These are phyloP conservation scores for Macrocybe sp. DNA, from an alignment of 1,284 basidiomycete species.

Conservation along the genomic window DNA sequence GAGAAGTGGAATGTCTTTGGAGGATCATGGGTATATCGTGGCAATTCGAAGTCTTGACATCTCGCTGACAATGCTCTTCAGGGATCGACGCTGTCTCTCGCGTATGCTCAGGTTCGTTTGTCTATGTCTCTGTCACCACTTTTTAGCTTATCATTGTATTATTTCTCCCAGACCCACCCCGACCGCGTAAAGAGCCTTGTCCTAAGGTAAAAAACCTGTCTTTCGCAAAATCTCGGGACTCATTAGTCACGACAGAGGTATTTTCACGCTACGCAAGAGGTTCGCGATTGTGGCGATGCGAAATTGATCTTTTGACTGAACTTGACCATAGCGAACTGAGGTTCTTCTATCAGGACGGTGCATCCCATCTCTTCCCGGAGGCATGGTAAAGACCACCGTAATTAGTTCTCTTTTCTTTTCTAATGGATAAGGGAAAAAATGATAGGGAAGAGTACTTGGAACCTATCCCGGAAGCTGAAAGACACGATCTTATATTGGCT, in stretches of 20 bases:
- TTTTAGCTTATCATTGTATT: constrained; percentile 2
- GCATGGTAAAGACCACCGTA: constrained; percentile 55
- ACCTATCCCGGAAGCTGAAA: constrained; percentile 77
- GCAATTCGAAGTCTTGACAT: not conserved
- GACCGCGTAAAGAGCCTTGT: constrained; percentile 77
- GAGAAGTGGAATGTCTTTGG: constrained; percentile 94
- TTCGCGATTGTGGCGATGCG: constrained; percentile 18
- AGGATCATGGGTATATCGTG: constrained; percentile 71
- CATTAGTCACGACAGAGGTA: constrained; percentile 51
- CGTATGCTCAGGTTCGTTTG: constrained; percentile 73
- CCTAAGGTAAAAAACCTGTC: constrained; percentile 51
- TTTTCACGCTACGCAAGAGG: constrained; percentile 84
- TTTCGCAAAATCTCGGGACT: not conserved
- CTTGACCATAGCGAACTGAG: constrained; percentile 60
- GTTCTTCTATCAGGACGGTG: constrained; percentile 90
- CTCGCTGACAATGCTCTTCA: constrained; percentile 22
- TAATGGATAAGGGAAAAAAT: not conserved
- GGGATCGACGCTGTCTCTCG: constrained; percentile 89
- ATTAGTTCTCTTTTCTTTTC: not conserved
- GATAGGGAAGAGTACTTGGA: constrained; percentile 76
- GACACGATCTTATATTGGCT: constrained; percentile 75
- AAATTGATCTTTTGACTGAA: not conserved
- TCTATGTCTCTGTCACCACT: constrained; percentile 6
- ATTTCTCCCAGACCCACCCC: constrained; percentile 60
- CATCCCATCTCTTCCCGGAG: constrained; percentile 83